Evolutionary conservation across 306 rosid species (phyloP), one percentile per base, ranked within the genome.

Genomic region (Alnus rubra): DNA sequence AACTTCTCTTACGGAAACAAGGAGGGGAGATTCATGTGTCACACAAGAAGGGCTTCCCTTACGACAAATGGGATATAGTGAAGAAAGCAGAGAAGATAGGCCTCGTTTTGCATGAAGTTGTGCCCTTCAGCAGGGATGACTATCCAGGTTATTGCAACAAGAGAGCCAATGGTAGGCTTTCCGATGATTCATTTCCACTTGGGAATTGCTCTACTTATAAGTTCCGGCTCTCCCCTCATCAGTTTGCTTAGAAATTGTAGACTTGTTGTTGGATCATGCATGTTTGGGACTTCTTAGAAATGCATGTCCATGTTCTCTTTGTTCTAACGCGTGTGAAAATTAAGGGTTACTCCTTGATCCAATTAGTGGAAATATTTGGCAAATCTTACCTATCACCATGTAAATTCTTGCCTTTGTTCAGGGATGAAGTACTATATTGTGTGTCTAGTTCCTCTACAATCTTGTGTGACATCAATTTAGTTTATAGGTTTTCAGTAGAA

Each of bases 21-120:
- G 45, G 45, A 5, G 45, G 45, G 45, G 45, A 42, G 45, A 42
- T 42, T 42, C 45, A 42, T 42, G 45, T 42, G 45, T 42, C 45
- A 42, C 45, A 42, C 45, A 42, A 42, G 45, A 42, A 5, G 45
- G 45, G 45, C 5, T 0, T 5, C 7, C 45, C 45, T 42, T 42
- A 42, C 1, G 45, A 42, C 45, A 42, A 7, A 42, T 42, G 45
- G 45, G 1, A 42, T 42, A 5, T 42, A 42, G 45, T 42, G 45
- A 65, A 77, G 79, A 90, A 86, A 79, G 97, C 94, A 56, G 81
- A 78, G 53, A 91, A 93, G 88, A 81, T 71, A 48, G 95, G 92
- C 9, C 69, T 93, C 51, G 67, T 42, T 37, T 79, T 87, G 71
- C 69, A 78, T 9, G 88, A 85, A 69, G 67, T 44, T 15, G 90